Evolutionary conservation across 495 filamentous ascomycete species (phyloP).

Genomic region (Parathielavia appendiculata): DNA sequence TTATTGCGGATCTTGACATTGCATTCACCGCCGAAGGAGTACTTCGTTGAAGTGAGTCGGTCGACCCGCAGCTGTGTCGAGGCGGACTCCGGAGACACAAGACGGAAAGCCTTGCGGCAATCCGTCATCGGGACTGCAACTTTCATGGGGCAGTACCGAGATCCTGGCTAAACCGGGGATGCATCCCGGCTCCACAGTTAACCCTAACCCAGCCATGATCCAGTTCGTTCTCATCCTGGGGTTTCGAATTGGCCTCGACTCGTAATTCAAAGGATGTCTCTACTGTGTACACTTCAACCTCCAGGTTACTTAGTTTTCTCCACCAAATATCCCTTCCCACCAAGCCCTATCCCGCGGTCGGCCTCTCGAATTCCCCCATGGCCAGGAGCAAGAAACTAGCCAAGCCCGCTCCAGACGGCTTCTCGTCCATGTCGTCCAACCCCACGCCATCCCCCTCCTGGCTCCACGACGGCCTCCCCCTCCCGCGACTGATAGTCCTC

Average conservation of each 20-base stretch:
- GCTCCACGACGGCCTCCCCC: slow-evolving; percentile 68
- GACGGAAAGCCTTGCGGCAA: background rate
- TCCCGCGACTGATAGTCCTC: slow-evolving; percentile 84
- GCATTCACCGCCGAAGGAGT: too few species aligned
- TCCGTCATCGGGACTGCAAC: too few species aligned
- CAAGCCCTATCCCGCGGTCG: slow-evolving; percentile 47
- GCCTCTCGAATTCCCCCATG: slow-evolving; percentile 7
- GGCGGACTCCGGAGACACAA: slow-evolving; percentile 3
- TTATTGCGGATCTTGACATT: too few species aligned
- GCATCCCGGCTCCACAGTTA: background rate
- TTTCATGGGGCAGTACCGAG: too few species aligned
- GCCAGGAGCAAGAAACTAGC: slow-evolving; percentile 18
- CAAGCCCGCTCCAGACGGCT: slow-evolving; percentile 3
- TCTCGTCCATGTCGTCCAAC: background rate
- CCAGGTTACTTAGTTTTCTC: background rate
- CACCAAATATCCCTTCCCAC: slow-evolving; percentile 16
- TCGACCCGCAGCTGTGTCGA: too few species aligned
- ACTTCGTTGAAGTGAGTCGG: too few species aligned
- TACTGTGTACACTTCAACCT: background rate
- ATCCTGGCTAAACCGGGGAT: too few species aligned
- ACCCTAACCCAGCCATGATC: background rate
- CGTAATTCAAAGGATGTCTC: too few species aligned
- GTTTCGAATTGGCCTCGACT: too few species aligned
- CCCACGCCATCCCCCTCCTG: slow-evolving; percentile 25
- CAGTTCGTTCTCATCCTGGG: background rate